Conservation (phyloP, 2,329 filamentous ascomycete species). For the Falciphora oryzae region DNA sequence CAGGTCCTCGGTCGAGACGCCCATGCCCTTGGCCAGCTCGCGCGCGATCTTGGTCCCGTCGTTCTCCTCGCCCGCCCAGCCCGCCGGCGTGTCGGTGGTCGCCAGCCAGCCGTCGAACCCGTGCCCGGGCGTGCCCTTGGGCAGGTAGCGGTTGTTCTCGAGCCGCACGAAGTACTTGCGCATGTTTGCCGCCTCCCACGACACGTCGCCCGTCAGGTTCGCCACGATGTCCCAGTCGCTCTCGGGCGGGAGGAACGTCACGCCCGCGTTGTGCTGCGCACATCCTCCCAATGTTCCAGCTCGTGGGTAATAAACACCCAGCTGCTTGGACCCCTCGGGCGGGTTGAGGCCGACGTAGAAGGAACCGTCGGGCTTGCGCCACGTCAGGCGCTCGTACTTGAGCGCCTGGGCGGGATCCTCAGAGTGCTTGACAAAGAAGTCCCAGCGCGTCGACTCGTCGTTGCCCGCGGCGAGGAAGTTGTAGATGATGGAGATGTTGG, state of each 20-base stretch:
- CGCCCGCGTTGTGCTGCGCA: conserved; percentile 55
- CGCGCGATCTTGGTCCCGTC: conserved; percentile 17
- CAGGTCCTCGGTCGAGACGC: conserved; percentile 20
- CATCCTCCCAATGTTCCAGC: conserved; percentile 43
- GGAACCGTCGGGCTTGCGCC: conserved; percentile 31
- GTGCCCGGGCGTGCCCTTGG: conserved; percentile 38
- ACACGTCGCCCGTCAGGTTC: conserved; percentile 51
- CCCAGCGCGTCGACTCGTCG: conserved; percentile 46
- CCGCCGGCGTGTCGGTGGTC: conserved; percentile 15
- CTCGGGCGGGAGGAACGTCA: conserved; percentile 52
- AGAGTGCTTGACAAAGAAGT: conserved; percentile 55
- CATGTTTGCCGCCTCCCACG: conserved; percentile 56
- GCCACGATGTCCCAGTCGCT: conserved; percentile 53
- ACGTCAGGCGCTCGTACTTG: conserved; percentile 47
- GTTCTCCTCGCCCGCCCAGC: conserved; percentile 30
- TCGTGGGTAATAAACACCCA: conserved; percentile 42
- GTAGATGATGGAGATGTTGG: conserved; percentile 41
- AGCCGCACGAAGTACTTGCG: conserved; percentile 50
- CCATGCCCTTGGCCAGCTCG: conserved; percentile 31
- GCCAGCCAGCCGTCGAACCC: conserved; percentile 50
- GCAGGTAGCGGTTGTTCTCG: conserved; percentile 49
- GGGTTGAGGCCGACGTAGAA: conserved; percentile 33
- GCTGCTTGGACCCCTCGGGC: conserved; percentile 28
- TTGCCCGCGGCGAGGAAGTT: conserved; percentile 44
- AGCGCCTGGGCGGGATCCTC: conserved; percentile 41